A percentile compares a stretch with the other conserved stretches of the same genome.
Evolutionary conservation across 2,329 filamentous ascomycete genomes (phyloP).

Genomic region (Colletotrichum lini): DNA sequence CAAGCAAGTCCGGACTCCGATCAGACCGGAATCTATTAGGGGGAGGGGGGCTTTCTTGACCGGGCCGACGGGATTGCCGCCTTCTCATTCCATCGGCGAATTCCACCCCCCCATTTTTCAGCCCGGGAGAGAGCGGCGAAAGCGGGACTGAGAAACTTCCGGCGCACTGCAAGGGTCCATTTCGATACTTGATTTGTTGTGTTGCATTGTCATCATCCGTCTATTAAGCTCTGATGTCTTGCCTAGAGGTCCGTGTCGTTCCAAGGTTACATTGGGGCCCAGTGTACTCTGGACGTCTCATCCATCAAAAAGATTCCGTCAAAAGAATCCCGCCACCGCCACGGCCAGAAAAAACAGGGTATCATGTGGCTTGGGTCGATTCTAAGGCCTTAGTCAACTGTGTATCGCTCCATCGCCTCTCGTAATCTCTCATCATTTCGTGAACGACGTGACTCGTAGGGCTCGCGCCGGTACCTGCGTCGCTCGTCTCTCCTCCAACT

Average conservation of each 20-base stretch:
- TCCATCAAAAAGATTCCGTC: not conserved
- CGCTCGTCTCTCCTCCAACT: slow-evolving; percentile 41
- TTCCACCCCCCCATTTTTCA: slow-evolving; percentile 28
- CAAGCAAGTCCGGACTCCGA: slow-evolving; percentile 33
- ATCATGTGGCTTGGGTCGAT: slow-evolving; percentile 12
- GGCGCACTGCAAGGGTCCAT: not conserved
- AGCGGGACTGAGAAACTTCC: slow-evolving; percentile 23
- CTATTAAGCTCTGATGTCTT: not conserved
- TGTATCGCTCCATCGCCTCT: slow-evolving; percentile 36
- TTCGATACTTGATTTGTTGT: slow-evolving; percentile 11
- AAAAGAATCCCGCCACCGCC: not conserved
- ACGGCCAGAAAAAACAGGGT: slow-evolving; percentile 2
- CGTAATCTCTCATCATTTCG: slow-evolving; percentile 31
- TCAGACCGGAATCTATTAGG: slow-evolving; percentile 38
- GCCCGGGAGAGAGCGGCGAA: slow-evolving; percentile 3
- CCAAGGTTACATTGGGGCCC: not conserved
- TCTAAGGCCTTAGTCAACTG: slow-evolving; percentile 16
- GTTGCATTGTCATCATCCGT: slow-evolving; percentile 11
- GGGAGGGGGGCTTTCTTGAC: not conserved
- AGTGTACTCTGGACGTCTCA: not conserved
- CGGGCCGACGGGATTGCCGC: slow-evolving; percentile 21
- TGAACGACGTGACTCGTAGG: slow-evolving; percentile 24
- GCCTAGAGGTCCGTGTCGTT: not conserved
- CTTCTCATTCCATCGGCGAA: not conserved
- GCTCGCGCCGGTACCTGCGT: slow-evolving; percentile 28